These are phyloP conservation scores for Paraphaeosphaeria sporulosa DNA, from an alignment of 2,329 filamentous ascomycete genomes.

Conservation along the genomic window DNA sequence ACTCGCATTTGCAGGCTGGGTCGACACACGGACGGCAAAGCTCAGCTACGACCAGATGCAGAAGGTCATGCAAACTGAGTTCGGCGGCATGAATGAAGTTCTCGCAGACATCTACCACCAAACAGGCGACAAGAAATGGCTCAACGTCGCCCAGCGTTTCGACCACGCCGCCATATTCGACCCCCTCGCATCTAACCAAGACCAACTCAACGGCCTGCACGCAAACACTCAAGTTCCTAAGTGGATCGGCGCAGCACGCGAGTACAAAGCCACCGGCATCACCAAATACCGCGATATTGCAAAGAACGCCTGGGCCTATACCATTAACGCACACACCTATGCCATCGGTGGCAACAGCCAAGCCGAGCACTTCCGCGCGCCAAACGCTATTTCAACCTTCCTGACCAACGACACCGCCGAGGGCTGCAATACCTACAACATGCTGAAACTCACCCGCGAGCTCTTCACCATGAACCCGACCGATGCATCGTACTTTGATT, in stretches of 20 bases:
- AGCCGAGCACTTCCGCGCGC: slow-evolving; percentile 59
- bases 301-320: slow-evolving; percentile 59
- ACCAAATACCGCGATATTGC: slow-evolving; percentile 58
- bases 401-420: slow-evolving; percentile 59
- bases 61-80: slow-evolving; percentile 57
- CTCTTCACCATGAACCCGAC: slow-evolving; percentile 57
- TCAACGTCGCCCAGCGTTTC: slow-evolving; percentile 58
- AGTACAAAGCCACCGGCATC: slow-evolving; percentile 59
- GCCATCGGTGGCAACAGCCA: slow-evolving; percentile 64
- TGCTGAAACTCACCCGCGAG: slow-evolving; percentile 64
- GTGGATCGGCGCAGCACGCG: slow-evolving; percentile 60
- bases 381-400: slow-evolving; percentile 57
- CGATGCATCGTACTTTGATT: slow-evolving; percentile 59
- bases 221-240: slow-evolving; percentile 64
- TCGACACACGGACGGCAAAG: slow-evolving; percentile 55
- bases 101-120: slow-evolving; percentile 58
- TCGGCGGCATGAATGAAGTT: slow-evolving; percentile 63
- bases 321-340: slow-evolving; percentile 57
- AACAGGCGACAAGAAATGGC: slow-evolving; percentile 57
- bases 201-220: slow-evolving; percentile 58
- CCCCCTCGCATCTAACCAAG: slow-evolving; percentile 56
- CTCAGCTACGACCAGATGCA: slow-evolving; percentile 59
- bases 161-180: slow-evolving; percentile 59
- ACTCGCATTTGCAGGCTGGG: slow-evolving; percentile 57
- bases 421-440: slow-evolving; percentile 64